Base-by-base conservation (phyloP, 768 basidiomycete genomes). In the Butyriboletus loyo region DNA sequence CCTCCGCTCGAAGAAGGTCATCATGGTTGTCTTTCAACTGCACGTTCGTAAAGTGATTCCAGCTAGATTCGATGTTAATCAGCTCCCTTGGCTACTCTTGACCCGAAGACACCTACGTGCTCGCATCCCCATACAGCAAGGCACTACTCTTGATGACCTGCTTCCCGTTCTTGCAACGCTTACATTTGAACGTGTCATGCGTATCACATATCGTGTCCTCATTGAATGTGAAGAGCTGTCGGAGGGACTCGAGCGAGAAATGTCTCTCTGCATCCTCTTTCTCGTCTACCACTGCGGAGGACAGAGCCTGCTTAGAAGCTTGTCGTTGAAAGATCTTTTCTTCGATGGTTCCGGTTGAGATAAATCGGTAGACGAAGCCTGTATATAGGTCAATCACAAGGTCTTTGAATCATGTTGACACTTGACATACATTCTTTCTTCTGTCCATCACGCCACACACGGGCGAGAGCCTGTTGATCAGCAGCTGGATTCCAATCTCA, bases 251-350 rank as follows among this genome's bases (percentile, higher is more conserved):
- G 46, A 87, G 65, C 4, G 93, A 92, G 73, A 98, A 99, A 71
- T 98, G 96, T 8, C 96, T 86, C 61, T 96, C 95, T 0, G 91
- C 82, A 62, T 96, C 92, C 73, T 96, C 91, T 63, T 93, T 94
- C 70, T 96, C 93, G 63, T 99, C 96, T 19, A 99, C 95, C 3
- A 98, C 94, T n/a, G 93, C 93, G 1, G 94, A 94, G 0, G 97
- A 98, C 11, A 98, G 81, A 2, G 95, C 92, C 68, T 96, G 93
- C 70, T 99, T 99, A 59, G 86, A 89, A 14, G 89, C 93, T 72
- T 99, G 97, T 41, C 97, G 80, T 69, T 99, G 97, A 71, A 98
- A 98, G 58, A 98, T 97, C 77, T 98, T 98, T 73, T 98, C 96
- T 71, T 98, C 95, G 55, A 98, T 97, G 1, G 95, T 97, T 2